Conservation (phyloP, 176 grass and related monocot species). For the Miscanthus lutarioriparius region DNA sequence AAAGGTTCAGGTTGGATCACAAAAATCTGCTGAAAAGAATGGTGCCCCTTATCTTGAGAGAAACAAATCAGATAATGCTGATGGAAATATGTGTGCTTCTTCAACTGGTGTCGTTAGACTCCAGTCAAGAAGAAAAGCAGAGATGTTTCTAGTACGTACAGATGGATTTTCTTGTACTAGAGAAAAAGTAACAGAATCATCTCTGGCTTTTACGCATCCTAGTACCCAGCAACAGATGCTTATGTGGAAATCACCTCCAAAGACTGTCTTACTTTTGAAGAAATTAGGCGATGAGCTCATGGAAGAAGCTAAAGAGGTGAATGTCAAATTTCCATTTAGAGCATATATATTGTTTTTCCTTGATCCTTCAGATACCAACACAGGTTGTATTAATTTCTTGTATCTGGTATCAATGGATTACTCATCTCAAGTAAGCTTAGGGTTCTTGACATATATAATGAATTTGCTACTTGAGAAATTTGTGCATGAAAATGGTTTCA, state of each 20-base stretch:
- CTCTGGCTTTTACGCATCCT: conserved; percentile 89
- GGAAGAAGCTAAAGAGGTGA: conserved; percentile 98
- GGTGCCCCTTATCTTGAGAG: conserved; percentile 33
- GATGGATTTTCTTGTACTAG: conserved; percentile 96
- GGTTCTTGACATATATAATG: background rate
- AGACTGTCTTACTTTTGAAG: conserved; percentile 88
- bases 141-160: conserved; percentile 96
- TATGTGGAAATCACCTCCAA: conserved; percentile 99
- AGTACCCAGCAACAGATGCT: conserved; percentile 99
- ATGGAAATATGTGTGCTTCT: conserved; percentile 81
- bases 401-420: conserved; percentile 25
- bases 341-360: conserved; percentile 5
- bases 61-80: conserved; percentile 45
- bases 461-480: background rate
- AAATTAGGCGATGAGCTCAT: conserved; percentile 95
- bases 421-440: conserved; percentile 16
- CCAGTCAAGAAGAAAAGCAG: conserved; percentile 95
- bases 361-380: conserved; percentile 3
- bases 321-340: background rate
- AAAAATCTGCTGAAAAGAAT: conserved; percentile 46
- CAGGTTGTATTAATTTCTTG: conserved; percentile 8
- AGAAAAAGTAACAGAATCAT: conserved; percentile 98
- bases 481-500: conserved; percentile 16
- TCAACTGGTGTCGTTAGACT: conserved; percentile 85
- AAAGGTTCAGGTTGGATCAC: conserved; percentile 41